Base-by-base conservation (phyloP, 2,329 filamentous ascomycete genomes). In the Chrysosporium queenslandicum region DNA sequence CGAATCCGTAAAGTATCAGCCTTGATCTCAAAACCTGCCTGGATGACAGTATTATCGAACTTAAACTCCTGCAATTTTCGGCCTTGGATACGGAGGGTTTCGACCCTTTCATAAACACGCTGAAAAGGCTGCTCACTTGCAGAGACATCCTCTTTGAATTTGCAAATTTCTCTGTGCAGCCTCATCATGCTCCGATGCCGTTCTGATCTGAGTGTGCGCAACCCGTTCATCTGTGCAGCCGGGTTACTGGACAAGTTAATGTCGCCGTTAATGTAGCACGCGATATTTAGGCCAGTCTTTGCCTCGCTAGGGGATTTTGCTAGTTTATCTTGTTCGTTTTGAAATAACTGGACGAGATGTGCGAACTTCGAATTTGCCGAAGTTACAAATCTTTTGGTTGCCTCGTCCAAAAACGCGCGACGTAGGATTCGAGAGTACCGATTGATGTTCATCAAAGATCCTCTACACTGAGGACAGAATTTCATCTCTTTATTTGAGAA, bases 381-480 rank as follows among this genome's bases (percentile, higher is more conserved):
- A 3, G 73, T 59, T n/a, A 82, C 74, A 60, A 86, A 82, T 56
- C 79, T 82, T 65, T 83, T 83, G 0, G 79, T 80, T 0, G 77
- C 71, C 60, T 84, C 77, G 50, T 86, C 80, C 0, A 86, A 69
- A 5, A 81, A 67, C 0, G 77, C 79, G 3, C 77, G 73, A 32
- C 79, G 74, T 25, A 84, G 72, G 2, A 85, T 75, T 9, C 81
- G 74, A 14, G 79, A 78, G 59, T 86, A 86, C 3, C 82, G 71
- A 1, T 76, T 66, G 49, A 85, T 70, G 53, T 75, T 74, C 16
- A 78, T 70, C 12, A 86, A 66, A 0, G 78, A 74, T 0, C 76
- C 72, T 16, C 80, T 76, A 58, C 83, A 87, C 1, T 64, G 71
- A 0, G 81, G 77, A 58, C 83, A 86, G 1, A 63, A 68, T 55